Conservation (phyloP, 345 rosid species). For the Eutrema heterophyllum region DNA sequence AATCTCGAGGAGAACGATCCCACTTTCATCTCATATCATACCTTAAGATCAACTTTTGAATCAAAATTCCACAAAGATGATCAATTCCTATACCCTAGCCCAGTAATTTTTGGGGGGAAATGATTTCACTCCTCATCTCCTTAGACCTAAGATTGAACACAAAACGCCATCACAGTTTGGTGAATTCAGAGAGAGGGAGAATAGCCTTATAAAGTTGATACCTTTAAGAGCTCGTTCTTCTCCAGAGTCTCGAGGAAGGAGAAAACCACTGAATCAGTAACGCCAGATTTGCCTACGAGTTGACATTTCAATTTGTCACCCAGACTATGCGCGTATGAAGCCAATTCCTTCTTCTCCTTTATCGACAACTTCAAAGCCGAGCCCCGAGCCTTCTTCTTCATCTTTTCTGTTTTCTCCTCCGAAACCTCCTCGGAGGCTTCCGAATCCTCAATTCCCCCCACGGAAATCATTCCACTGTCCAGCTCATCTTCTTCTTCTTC, state of each 20-base stretch:
- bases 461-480: constrained; percentile 14
- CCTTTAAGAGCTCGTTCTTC: constrained; percentile 84
- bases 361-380: constrained; percentile 41
- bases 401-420: constrained; percentile 20
- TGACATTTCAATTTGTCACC: constrained; percentile 79
- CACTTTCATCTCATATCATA: neutral
- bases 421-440: constrained; percentile 7
- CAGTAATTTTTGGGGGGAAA: neutral
- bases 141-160: neutral
- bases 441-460: constrained; percentile 9
- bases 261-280: constrained; percentile 54
- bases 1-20: neutral
- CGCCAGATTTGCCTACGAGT: constrained; percentile 79
- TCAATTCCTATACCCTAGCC: neutral
- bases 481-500: constrained; percentile 28
- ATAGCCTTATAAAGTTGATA: neutral
- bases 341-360: constrained; percentile 87
- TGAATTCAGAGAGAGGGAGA: neutral
- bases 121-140: neutral
- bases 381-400: constrained; percentile 14
- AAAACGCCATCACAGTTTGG: neutral
- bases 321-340: constrained; percentile 67
- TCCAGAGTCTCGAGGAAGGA: constrained; percentile 75
- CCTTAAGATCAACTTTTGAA: neutral
- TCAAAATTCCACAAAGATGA: neutral